Percentiles rank a stretch among this genome's conserved stretches.
Conservation (phyloP, 2,329 filamentous ascomycete species). For the Teratosphaeriaceae sp. region DNA sequence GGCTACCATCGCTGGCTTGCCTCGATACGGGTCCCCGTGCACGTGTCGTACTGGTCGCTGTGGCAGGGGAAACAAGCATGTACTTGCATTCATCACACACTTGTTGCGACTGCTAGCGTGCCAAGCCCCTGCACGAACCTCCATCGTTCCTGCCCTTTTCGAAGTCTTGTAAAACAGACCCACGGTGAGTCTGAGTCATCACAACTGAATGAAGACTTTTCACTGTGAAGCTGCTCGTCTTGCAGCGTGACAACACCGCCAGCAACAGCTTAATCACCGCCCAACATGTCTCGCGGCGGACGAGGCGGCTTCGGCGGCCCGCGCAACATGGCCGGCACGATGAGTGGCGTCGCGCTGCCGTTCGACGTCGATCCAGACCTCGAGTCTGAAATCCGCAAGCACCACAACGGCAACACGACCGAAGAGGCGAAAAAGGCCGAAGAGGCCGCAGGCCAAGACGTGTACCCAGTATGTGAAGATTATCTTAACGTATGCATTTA, state of each 20-base stretch:
- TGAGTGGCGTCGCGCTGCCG: conserved; percentile 9
- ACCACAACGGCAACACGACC: conserved; percentile 1
- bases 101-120: too few relatives aligned
- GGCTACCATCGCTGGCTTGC: too few relatives aligned
- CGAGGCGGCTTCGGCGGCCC: conserved; percentile 10
- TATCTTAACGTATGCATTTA: neutral
- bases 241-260: too few relatives aligned
- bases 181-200: too few relatives aligned
- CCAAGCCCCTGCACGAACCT: neutral
- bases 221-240: too few relatives aligned
- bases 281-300: conserved; percentile 14
- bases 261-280: neutral
- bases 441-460: neutral
- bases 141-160: neutral
- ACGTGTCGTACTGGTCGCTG: too few relatives aligned
- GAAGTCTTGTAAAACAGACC: too few relatives aligned
- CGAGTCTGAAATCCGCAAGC: conserved; percentile 2
- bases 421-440: conserved; percentile 1
- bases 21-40: too few relatives aligned
- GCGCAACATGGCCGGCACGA: conserved; percentile 3
- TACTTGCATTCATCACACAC: too few relatives aligned
- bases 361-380: conserved; percentile 14
- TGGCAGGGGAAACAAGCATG: too few relatives aligned
- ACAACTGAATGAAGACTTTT: too few relatives aligned
- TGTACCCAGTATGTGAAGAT: conserved; percentile 8